Conservation (phyloP, 163 green algal genomes). For the Chlamydomonas reinhardtii region DNA sequence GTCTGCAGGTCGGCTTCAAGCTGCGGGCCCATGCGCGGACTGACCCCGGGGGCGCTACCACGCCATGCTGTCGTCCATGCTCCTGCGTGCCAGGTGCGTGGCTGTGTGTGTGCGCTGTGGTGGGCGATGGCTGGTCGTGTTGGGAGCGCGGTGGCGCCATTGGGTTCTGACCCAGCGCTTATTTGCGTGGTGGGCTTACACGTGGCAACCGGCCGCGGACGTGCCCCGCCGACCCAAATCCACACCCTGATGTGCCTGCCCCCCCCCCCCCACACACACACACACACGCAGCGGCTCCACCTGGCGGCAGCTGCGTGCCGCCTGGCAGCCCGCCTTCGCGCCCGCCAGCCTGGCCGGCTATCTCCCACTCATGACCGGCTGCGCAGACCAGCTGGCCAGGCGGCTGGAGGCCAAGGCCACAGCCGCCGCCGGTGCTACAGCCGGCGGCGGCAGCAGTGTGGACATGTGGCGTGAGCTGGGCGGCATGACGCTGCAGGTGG, state of each 20-base stretch:
- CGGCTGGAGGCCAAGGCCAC: constrained; percentile 21
- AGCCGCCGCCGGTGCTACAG: neutral
- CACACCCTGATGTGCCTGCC: too few relatives aligned
- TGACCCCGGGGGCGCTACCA: neutral
- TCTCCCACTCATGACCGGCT: constrained; percentile 54
- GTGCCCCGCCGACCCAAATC: too few relatives aligned
- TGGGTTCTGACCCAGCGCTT: too few relatives aligned
- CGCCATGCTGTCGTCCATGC: neutral
- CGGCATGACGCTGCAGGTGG: constrained; percentile 57
- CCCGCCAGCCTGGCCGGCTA: constrained; percentile 52
- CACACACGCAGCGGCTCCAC: constrained; percentile 16
- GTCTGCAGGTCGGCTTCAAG: constrained; percentile 37
- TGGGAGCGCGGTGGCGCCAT: too few relatives aligned
- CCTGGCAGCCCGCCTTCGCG: constrained; percentile 64
- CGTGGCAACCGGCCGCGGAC: too few relatives aligned
- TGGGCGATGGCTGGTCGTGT: too few relatives aligned
- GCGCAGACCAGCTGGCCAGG: constrained; percentile 15
- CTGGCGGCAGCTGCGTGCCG: constrained; percentile 48
- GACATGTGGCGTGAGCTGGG: constrained; percentile 24
- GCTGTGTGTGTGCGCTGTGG: too few relatives aligned
- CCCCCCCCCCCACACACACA: too few relatives aligned
- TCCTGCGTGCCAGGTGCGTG: constrained; percentile 10
- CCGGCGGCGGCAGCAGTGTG: neutral
- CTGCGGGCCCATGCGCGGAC: constrained; percentile 14
- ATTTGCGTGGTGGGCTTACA: too few relatives aligned